Evolutionary conservation across 176 grass and related monocot genomes (phyloP), one percentile per base, ranked within the genome.

Genomic region (Secale cereale): DNA sequence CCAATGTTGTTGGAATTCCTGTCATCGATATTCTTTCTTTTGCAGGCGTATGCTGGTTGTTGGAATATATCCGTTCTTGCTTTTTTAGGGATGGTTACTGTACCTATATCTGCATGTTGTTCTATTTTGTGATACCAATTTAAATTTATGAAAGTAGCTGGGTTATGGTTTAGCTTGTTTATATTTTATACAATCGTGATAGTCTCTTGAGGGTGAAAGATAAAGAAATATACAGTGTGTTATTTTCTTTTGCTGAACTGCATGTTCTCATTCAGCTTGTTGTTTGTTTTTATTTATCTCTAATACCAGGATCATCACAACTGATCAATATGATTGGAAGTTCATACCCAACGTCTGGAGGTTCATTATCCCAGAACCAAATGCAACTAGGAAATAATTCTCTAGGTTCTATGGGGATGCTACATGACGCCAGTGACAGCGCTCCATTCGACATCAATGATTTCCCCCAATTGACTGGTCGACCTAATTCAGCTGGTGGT

Each of bases 401-500:
- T 71, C 85, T 99, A 88, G 88, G 82, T 89, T 92, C 93, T 76
- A 89, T 96, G 85, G 97, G 91, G 65, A 99, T 99, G 93, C 82
- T 96, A 77, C 94, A 99, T 88, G 91, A 94, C 39, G 83, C 82
- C 19, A 84, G 78, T 80, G 97, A 99, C 40, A 88, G 37, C 33
- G 61, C 90, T 94, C 91, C 94, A 27, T 99, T 92, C 86, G 97
- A 99, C 87, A 92, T 99, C 76, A 98, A 92, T 91, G 97, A 99
- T 92, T 99, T 99, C 74, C 97, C 93, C 68, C 97, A 94, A 89
- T 89, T 99, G 88, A 92, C 78, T 81, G 91, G 93, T 28, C 91
- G 91, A 30, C 94, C 97, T 81, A 99, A 43, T 92, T 99, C 97
- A 56, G 94, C 91, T 22, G 90, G 97, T 70, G 93, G 97, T 29